These are phyloP conservation scores for Oryza officinalis DNA, from an alignment of 176 grass and related monocot genomes.

Conservation along the genomic window DNA sequence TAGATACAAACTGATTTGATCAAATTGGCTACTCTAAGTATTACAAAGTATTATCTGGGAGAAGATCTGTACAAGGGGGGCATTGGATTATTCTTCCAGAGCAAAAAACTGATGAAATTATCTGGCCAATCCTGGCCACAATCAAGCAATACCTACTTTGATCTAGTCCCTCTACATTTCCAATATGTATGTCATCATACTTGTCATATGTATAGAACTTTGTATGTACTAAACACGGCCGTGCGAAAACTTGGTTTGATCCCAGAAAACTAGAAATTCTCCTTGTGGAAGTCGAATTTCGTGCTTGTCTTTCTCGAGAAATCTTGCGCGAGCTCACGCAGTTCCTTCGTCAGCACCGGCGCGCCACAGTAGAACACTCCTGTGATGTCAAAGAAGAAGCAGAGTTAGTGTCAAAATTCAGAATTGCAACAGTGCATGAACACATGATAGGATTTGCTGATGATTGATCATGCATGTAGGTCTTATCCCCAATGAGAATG, in stretches of 20 bases:
- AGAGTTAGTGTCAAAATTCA: conserved; percentile 1
- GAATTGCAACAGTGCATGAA: not conserved
- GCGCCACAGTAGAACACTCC: conserved; percentile 96
- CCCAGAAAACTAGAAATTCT: conserved; percentile 63
- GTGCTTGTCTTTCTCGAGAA: conserved; percentile 80
- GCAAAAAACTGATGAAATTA: conserved; percentile 38
- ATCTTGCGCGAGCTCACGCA: conserved; percentile 67
- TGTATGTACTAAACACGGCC: conserved; percentile 35
- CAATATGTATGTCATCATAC: conserved; percentile 14
- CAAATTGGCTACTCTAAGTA: conserved; percentile 17
- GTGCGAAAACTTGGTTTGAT: conserved; percentile 22
- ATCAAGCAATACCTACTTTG: conserved; percentile 52
- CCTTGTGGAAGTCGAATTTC: conserved; percentile 93
- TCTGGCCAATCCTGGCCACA: conserved; percentile 20
- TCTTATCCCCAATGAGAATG: conserved; percentile 9
- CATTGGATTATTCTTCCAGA: conserved; percentile 44
- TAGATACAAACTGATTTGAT: conserved; percentile 13
- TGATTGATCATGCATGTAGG: not conserved
- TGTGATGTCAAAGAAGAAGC: conserved; percentile 37
- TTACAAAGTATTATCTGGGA: conserved; percentile 23
- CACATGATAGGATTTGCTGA: not conserved
- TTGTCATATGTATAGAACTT: conserved; percentile 7
- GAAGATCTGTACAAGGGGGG: conserved; percentile 35
- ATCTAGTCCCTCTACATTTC: conserved; percentile 36
- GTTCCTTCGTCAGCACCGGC: conserved; percentile 66